Conservation (phyloP, 441 rosid genomes). For the Jatropha multifida region DNA sequence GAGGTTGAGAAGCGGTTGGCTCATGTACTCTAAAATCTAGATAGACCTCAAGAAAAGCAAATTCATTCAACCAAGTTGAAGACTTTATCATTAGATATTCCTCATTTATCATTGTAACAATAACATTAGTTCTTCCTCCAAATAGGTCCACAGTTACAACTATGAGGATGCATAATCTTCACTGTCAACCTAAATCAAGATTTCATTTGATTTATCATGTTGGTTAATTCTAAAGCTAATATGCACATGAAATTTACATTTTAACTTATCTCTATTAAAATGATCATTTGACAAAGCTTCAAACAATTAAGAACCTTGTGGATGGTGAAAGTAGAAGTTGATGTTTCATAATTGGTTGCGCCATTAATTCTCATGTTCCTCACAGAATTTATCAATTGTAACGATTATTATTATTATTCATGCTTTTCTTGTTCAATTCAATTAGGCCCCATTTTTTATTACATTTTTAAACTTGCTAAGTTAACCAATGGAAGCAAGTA, state of each 20-base stretch:
- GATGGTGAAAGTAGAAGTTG: background rate
- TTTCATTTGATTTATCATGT: background rate
- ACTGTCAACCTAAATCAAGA: too few relatives aligned
- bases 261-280: background rate
- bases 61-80: constrained; percentile 4
- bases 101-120: constrained; percentile 12
- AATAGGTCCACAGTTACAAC: background rate
- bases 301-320: background rate
- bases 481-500: background rate
- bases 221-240: background rate
- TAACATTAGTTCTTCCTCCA: background rate
- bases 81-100: constrained; percentile 16
- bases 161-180: background rate
- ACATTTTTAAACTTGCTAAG: too few relatives aligned
- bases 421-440: too few relatives aligned
- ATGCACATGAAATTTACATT: background rate
- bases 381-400: too few relatives aligned
- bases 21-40: background rate
- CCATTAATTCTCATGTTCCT: too few relatives aligned
- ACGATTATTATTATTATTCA: too few relatives aligned
- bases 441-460: too few relatives aligned
- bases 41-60: constrained; percentile 5
- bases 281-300: background rate
- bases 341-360: too few relatives aligned
- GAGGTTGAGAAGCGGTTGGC: constrained; percentile 6